phyloP scores from a whole-genome alignment of 345 rosid species.

The Gossypium raimondii region DNA sequence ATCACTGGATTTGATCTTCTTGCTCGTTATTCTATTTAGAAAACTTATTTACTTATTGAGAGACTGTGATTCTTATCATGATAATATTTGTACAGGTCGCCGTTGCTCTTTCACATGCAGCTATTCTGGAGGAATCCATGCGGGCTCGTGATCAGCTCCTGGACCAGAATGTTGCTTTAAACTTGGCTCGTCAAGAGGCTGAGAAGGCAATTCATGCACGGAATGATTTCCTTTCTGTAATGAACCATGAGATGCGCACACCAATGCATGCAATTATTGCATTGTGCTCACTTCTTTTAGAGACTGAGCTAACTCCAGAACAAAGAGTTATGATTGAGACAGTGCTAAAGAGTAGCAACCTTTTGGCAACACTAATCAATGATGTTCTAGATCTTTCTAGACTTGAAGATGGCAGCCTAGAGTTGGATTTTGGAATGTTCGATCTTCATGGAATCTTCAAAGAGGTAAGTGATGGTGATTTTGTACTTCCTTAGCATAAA shows the following conservation, averaged over 20 bases:
- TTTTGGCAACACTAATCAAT: constrained; percentile 72
- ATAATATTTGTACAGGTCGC: constrained; percentile 58
- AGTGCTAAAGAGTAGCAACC: constrained; percentile 83
- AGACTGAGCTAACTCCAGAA: constrained; percentile 74
- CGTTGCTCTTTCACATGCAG: constrained; percentile 97
- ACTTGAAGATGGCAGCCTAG: constrained; percentile 91
- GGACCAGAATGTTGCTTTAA: constrained; percentile 77
- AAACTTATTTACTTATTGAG: not conserved
- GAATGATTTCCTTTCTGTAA: constrained; percentile 89
- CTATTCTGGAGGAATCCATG: constrained; percentile 89
- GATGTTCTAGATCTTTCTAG: constrained; percentile 91
- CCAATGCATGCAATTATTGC: constrained; percentile 91
- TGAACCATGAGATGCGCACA: constrained; percentile 98
- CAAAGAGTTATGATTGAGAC: constrained; percentile 89
- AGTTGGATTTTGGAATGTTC: constrained; percentile 54
- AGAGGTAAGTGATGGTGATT: constrained; percentile 51
- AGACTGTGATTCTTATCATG: not conserved
- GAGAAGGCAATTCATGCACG: constrained; percentile 90
- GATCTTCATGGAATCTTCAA: constrained; percentile 61
- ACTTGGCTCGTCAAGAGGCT: constrained; percentile 81
- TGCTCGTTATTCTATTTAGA: not conserved
- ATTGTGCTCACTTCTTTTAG: constrained; percentile 78
- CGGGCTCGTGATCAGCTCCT: constrained; percentile 81
- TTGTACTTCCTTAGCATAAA: not conserved
- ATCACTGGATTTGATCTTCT: not conserved